phyloP scores from a whole-genome alignment of 371 early-diverging fungal genomes.

The Coemansia sp. region DNA sequence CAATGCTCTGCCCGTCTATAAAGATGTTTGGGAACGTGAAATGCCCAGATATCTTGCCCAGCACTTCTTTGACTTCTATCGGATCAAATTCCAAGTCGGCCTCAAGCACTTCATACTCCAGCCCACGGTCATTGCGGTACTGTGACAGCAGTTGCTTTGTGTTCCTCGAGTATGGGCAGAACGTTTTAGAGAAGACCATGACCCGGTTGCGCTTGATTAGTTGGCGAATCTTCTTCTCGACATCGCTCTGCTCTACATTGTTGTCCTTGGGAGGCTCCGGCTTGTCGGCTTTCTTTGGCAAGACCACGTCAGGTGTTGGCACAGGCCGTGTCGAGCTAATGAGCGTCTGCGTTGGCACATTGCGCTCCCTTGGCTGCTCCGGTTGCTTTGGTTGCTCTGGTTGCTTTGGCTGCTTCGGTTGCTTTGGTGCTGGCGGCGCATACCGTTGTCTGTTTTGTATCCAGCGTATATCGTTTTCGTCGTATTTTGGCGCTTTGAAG shows the following conservation, averaged over 20 bases:
- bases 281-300: not conserved
- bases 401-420: not conserved
- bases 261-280: not conserved
- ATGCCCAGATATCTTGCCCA: conserved; percentile 70
- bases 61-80: conserved; percentile 67
- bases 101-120: conserved; percentile 42
- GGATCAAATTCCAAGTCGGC: conserved; percentile 59
- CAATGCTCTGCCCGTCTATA: conserved; percentile 73
- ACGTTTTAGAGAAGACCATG: conserved; percentile 63
- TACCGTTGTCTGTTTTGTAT: not conserved
- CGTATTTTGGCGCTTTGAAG: not conserved
- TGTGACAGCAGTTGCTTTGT: conserved; percentile 57
- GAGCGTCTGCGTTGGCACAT: not conserved
- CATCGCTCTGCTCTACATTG: not conserved
- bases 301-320: not conserved
- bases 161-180: conserved; percentile 58
- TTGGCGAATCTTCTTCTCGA: conserved; percentile 45
- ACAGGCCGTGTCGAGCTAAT: not conserved
- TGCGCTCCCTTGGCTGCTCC: not conserved
- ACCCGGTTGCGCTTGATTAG: conserved; percentile 55
- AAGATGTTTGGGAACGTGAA: conserved; percentile 91
- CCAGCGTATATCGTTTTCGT: conserved; percentile 2
- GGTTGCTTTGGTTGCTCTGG: not conserved
- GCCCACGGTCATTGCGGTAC: conserved; percentile 48
- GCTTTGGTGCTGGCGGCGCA: conserved; percentile 1